phyloP scores from a whole-genome alignment of 177 flowering plant species.

The Vitis hybrid region DNA sequence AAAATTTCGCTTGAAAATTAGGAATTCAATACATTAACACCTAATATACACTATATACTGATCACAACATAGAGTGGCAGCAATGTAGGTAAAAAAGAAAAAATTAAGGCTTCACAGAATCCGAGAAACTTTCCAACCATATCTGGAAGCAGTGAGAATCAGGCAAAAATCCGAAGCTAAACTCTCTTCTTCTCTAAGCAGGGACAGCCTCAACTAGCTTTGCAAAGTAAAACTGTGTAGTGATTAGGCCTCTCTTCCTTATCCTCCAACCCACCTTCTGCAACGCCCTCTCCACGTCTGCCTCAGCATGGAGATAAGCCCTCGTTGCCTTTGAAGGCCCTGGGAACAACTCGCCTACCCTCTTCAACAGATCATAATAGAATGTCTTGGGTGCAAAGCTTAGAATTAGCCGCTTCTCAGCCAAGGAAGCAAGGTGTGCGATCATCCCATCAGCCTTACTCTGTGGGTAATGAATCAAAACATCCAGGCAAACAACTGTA shows the following conservation, averaged over 20 bases:
- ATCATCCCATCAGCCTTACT: constrained; percentile 95
- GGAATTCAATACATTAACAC: constrained; percentile 6
- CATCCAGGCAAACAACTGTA: constrained; percentile 90
- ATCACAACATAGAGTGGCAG: not conserved
- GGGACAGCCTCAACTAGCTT: constrained; percentile 88
- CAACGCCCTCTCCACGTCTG: constrained; percentile 82
- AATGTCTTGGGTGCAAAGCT: constrained; percentile 98
- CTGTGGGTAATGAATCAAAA: constrained; percentile 96
- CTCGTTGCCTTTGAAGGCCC: constrained; percentile 99
- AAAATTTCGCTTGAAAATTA: not conserved
- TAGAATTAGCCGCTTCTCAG: constrained; percentile 70
- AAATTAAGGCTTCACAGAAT: constrained; percentile 10
- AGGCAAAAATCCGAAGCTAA: constrained; percentile 5
- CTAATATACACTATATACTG: constrained; percentile 15
- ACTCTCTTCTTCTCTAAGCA: constrained; percentile 24
- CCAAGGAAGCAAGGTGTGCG: constrained; percentile 84
- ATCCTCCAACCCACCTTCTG: constrained; percentile 87
- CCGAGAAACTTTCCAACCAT: constrained; percentile 6
- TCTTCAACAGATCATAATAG: constrained; percentile 80
- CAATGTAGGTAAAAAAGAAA: not conserved
- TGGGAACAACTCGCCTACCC: constrained; percentile 93
- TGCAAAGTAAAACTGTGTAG: constrained; percentile 91
- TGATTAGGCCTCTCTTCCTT: constrained; percentile 67
- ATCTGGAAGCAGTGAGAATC: constrained; percentile 7
- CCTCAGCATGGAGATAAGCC: constrained; percentile 93